A percentile compares a stretch with the other conserved stretches of the same genome.
These are phyloP conservation scores for Arthrobotrys sphaeroides DNA, from an alignment of 2,329 filamentous ascomycete species.

Conservation along the genomic window DNA sequence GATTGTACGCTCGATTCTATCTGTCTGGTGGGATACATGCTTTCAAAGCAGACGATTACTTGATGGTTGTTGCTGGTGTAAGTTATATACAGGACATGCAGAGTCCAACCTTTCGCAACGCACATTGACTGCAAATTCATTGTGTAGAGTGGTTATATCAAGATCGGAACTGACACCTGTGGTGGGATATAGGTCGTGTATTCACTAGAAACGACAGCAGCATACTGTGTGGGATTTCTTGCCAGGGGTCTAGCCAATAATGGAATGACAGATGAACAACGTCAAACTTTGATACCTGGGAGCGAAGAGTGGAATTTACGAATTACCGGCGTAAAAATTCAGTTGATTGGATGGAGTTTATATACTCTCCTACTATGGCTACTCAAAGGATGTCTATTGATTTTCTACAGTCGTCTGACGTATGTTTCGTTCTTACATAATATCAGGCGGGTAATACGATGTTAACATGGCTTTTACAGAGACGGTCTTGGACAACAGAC, in stretches of 20 bases:
- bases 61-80: constrained; percentile 69
- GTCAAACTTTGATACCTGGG: constrained; percentile 63
- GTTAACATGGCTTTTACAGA: constrained; percentile 58
- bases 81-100: constrained; percentile 55
- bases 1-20: constrained; percentile 65
- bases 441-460: not conserved
- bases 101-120: constrained; percentile 6
- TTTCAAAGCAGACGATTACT: constrained; percentile 70
- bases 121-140: too few relatives aligned
- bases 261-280: constrained; percentile 67
- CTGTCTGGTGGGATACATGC: constrained; percentile 64
- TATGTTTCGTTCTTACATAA: constrained; percentile 56
- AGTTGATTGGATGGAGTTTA: constrained; percentile 67
- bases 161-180: constrained; percentile 1
- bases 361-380: constrained; percentile 67
- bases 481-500: constrained; percentile 62
- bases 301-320: constrained; percentile 65
- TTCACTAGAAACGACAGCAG: constrained; percentile 65
- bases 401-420: constrained; percentile 69
- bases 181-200: constrained; percentile 64
- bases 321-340: constrained; percentile 67
- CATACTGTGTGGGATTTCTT: constrained; percentile 65
- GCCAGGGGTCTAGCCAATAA: constrained; percentile 69
- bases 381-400: constrained; percentile 68
- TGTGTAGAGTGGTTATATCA: not conserved